These are phyloP conservation scores for Penicillium sp. DNA, from an alignment of 2,329 filamentous ascomycete genomes.

Conservation along the genomic window DNA sequence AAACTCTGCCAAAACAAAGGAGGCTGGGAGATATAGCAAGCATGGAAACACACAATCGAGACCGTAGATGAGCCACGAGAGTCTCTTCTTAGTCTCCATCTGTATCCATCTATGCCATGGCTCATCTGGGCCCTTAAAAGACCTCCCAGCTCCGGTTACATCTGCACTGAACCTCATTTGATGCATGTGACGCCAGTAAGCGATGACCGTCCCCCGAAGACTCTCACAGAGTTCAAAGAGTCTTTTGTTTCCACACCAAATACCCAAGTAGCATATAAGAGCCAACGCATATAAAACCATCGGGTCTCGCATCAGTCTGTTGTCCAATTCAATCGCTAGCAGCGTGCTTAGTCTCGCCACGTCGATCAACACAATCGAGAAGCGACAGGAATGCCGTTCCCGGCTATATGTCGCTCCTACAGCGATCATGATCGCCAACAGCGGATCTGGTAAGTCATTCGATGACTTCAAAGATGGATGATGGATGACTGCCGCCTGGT, in stretches of 20 bases:
- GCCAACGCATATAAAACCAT: conserved; percentile 2
- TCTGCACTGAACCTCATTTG: neutral
- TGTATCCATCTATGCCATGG: conserved; percentile 7
- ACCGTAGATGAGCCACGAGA: conserved; percentile 9
- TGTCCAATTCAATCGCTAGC: conserved; percentile 3
- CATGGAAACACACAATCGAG: conserved; percentile 12
- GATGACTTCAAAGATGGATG: neutral
- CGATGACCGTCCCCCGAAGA: neutral
- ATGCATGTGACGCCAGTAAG: neutral
- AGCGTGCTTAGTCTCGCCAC: conserved; percentile 4
- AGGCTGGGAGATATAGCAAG: conserved; percentile 10
- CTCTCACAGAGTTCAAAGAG: conserved; percentile 7
- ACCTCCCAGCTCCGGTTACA: too few relatives aligned
- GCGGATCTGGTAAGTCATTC: neutral
- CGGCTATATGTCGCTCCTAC: conserved; percentile 7
- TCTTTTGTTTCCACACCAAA: conserved; percentile 9
- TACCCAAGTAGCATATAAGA: conserved; percentile 2
- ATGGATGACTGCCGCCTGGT: conserved; percentile 3
- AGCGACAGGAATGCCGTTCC: conserved; percentile 2
- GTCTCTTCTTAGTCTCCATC: conserved; percentile 9
- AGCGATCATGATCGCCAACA: conserved; percentile 4
- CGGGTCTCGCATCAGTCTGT: conserved; percentile 5
- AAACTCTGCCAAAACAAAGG: conserved; percentile 5
- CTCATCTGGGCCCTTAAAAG: neutral
- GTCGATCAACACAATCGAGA: conserved; percentile 7